Evolutionary conservation across 371 early-diverging fungal species (phyloP).

Genomic region (Lichtheimia corymbifera): DNA sequence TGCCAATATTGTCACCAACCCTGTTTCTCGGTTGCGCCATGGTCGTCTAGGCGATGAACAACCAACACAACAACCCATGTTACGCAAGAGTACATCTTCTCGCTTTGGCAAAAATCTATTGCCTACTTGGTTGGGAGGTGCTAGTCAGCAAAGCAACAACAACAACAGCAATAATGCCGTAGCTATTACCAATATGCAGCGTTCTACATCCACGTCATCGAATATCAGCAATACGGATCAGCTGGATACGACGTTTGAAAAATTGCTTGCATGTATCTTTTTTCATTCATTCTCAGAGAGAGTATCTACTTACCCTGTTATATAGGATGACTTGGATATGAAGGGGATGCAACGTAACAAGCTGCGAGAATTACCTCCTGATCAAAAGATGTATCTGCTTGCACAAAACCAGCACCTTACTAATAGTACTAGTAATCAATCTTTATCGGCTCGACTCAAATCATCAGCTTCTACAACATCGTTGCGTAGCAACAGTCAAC

Average conservation of each 20-base stretch:
- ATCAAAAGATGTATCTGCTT: slow-evolving; percentile 51
- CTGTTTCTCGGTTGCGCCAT: neutral
- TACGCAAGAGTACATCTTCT: slow-evolving; percentile 36
- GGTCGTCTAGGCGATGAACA: neutral
- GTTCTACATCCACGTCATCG: neutral
- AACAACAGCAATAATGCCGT: neutral
- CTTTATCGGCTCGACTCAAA: slow-evolving; percentile 2
- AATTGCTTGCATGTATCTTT: slow-evolving; percentile 13
- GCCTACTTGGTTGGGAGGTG: slow-evolving; percentile 40
- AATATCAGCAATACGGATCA: slow-evolving; percentile 1
- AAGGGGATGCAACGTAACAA: slow-evolving; percentile 52
- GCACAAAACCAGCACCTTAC: slow-evolving; percentile 55
- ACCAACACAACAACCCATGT: neutral
- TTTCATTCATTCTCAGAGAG: neutral
- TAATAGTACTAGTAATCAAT: slow-evolving; percentile 7
- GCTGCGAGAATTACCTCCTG: slow-evolving; percentile 49
- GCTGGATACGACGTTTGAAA: slow-evolving; percentile 12
- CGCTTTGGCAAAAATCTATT: slow-evolving; percentile 42
- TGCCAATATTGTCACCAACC: neutral
- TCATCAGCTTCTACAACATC: slow-evolving; percentile 15
- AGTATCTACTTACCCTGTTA: neutral
- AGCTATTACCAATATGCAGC: neutral
- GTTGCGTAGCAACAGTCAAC: slow-evolving; percentile 16
- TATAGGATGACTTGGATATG: slow-evolving; percentile 62
- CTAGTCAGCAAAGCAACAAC: neutral